Evolutionary conservation across 495 filamentous ascomycete species (phyloP), one percentile per base, ranked within the genome.

Genomic region (Usnea hakonensis): DNA sequence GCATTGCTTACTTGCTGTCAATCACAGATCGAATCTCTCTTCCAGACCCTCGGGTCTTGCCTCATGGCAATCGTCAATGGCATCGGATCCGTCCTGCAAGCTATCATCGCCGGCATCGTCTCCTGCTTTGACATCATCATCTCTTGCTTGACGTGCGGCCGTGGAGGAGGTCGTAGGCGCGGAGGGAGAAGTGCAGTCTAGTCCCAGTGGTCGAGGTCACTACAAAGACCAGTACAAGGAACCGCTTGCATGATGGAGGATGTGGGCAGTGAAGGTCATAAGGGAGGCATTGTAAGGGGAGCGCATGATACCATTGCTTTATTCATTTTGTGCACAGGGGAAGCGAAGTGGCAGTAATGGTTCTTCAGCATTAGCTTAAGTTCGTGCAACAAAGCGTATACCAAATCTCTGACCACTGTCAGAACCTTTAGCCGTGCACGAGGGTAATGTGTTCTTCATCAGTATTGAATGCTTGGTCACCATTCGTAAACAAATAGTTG

Each of bases 31-130:
- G 67, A 83, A 72, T 76, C 78, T 74, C 75, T 94, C 77, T 85
- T 94, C 82, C 88, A 80, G 67, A 83, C 91, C 65, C 93, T 97
- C 79, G 93, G 91, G 44, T 78, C 79, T 65, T 86, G 83, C 71
- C 79, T 97, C 64, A 95, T 91, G 84, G 86, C 85, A 69, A 83
- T 98, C 72, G 83, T 95, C 57, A 85, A 90, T 68, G 88, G 83
- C 70, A 87, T 95, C 73, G 90, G 87, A 57, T 79, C 81, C 67
- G 81, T 89, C 77, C 80, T 90, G 62, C 83, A 81, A 64, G 84
- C 85, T 65, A 90, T 97, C 78, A 86, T 97, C 80, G 84, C 82
- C 74, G 92, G 83, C 70, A 83, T 95, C 69, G 83, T 91, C 68
- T 73, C 83, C 64, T 77, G 96, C 76, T 81, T 95, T 79, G 86